A percentile compares a stretch with the other conserved stretches of the same genome.
Conservation (phyloP, 495 filamentous ascomycete species). For the Xanthoparmelia taractica region DNA sequence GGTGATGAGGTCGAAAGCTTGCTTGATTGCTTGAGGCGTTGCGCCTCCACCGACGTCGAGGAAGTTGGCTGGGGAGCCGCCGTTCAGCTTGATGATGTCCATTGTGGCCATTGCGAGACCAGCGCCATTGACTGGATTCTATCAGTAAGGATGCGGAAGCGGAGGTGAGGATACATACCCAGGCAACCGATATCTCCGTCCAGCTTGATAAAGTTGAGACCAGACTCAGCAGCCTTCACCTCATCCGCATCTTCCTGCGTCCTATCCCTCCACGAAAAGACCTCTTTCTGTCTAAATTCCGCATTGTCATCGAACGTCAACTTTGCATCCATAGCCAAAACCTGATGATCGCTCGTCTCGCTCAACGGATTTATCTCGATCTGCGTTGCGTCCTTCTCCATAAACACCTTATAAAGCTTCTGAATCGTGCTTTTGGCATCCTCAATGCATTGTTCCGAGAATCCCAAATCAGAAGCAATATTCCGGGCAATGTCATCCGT, state of each 20-base stretch:
- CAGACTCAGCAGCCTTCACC: conserved; percentile 85
- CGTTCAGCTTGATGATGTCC: conserved; percentile 99
- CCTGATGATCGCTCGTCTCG: conserved; percentile 94
- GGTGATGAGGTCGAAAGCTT: conserved; percentile 96
- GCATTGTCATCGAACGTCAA: conserved; percentile 97
- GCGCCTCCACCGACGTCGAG: conserved; percentile 96
- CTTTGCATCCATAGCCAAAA: conserved; percentile 98
- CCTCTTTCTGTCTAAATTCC: conserved; percentile 92
- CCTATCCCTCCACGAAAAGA: conserved; percentile 87
- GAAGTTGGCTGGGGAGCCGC: conserved; percentile 94
- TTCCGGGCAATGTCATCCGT: conserved; percentile 88
- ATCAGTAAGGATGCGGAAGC: conserved; percentile 23
- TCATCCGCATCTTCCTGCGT: conserved; percentile 96
- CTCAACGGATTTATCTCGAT: conserved; percentile 99
- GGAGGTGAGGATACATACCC: conserved; percentile 31
- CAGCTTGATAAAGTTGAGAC: conserved; percentile 99
- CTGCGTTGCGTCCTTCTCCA: conserved; percentile 96
- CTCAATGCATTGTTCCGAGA: conserved; percentile 92
- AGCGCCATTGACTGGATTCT: conserved; percentile 73
- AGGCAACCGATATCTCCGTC: conserved; percentile 98
- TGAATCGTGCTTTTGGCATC: conserved; percentile 93
- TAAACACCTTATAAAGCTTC: conserved; percentile 97
- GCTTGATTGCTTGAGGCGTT: conserved; percentile 91
- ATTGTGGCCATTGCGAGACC: conserved; percentile 99
- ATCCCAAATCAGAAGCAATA: conserved; percentile 88